Conservation (phyloP, 2,329 filamentous ascomycete species). For the Fusarium sp. region DNA sequence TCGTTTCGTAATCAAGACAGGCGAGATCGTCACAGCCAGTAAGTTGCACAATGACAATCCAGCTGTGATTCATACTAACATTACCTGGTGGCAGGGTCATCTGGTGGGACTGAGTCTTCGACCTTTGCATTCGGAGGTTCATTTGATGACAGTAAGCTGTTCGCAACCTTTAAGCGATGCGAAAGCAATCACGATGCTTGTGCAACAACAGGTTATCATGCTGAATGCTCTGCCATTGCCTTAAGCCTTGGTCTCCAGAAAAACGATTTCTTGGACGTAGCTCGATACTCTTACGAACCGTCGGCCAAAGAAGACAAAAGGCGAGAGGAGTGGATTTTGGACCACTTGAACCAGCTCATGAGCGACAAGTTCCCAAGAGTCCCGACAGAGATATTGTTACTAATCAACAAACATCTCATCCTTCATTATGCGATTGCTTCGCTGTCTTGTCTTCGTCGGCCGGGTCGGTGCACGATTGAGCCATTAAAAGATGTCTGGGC, state of each 20-base stretch:
- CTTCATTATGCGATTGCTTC: constrained; percentile 20
- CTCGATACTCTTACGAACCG: constrained; percentile 29
- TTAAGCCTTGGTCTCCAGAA: not conserved
- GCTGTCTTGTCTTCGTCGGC: not conserved
- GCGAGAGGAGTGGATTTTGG: constrained; percentile 11
- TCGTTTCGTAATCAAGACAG: constrained; percentile 22
- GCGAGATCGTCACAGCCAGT: constrained; percentile 20
- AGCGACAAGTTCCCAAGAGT: not conserved
- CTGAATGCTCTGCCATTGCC: constrained; percentile 18
- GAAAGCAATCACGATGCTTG: constrained; percentile 18
- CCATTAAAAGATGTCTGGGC: constrained; percentile 23
- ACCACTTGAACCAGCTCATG: constrained; percentile 7
- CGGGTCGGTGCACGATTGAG: constrained; percentile 1
- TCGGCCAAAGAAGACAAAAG: constrained; percentile 1
- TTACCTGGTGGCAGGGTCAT: constrained; percentile 1
- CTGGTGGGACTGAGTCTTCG: constrained; percentile 11
- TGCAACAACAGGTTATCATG: constrained; percentile 25
- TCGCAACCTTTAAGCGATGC: constrained; percentile 19
- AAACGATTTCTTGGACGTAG: constrained; percentile 4
- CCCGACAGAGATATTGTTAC: constrained; percentile 15
- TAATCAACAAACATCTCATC: constrained; percentile 9
- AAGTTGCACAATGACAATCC: not conserved
- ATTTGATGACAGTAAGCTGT: not conserved
- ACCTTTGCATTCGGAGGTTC: not conserved
- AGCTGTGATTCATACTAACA: not conserved